Base-by-base conservation (phyloP, 306 rosid species). In the Vigna angularis region DNA sequence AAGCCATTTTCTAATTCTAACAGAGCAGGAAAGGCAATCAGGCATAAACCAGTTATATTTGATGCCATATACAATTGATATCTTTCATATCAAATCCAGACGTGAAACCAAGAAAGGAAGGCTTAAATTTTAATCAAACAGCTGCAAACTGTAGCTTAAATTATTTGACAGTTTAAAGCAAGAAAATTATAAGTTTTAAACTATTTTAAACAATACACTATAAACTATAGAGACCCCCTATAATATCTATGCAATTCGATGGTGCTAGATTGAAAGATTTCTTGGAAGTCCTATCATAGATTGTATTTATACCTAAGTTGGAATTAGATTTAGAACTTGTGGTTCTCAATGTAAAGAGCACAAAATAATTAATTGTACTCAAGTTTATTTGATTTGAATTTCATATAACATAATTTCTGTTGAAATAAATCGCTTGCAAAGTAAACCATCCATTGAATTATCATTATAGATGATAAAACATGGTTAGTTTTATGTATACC, bases 391-490 rank as follows among this genome's bases (percentile, higher is more conserved):
- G 9, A 68, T 18, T 26, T 44, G 72, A 45, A 67, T 67, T 44
- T 68, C 42, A 45, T 34, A 14, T 6, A 51, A 68, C 34, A 30
- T 30, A 3, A 30, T 47, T 68, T 20, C 13, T 26, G 17, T 20
- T 66, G 34, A 40, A 40, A 66, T 40, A 66, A 18, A 49, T 2
- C 4, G 20, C 28, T 26, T 26, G 28, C 4, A 4, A 77, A 44
- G 75, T 68, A 22, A 77, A 44, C 6, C 12, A 67, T 67, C 38
- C 68, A 68, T 57, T 50, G 30, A 78, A 45, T 68, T 68, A 58
- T 28, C 49, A 77, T n/a, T 56, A 56, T 30, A 34, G 42, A 30
- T 13, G 13, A 30, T 49, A 30, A 32, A 51, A 76, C 45, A 38
- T 51, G 34, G 4, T 50, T 36, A 20, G 47, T 48, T 8, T 14